A percentile compares a stretch with the other conserved stretches of the same genome.
phyloP scores from a whole-genome alignment of 2,329 filamentous ascomycete species.

The Aureobasidium sp. region DNA sequence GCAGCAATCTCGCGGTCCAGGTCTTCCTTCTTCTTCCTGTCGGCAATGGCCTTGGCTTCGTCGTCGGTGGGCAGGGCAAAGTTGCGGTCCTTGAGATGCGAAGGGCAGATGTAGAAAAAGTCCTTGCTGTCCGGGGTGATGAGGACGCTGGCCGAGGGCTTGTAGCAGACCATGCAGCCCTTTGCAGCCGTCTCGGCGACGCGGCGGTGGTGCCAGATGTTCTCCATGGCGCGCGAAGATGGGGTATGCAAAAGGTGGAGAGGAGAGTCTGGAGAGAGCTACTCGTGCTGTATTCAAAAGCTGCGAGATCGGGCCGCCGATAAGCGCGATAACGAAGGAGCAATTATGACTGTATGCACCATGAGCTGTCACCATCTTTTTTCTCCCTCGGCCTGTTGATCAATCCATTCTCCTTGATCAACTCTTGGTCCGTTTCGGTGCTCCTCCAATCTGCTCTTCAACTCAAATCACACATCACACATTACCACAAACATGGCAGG shows the following conservation, averaged over 20 bases:
- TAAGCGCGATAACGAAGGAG: slow-evolving; percentile 16
- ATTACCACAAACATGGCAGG: slow-evolving; percentile 9
- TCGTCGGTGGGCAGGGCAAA: slow-evolving; percentile 70
- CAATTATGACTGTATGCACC: slow-evolving; percentile 4
- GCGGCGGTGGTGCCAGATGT: slow-evolving; percentile 76
- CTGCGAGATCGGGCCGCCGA: slow-evolving; percentile 1
- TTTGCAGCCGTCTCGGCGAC: slow-evolving; percentile 80
- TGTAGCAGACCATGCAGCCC: slow-evolving; percentile 86
- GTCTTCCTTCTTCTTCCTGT: slow-evolving; percentile 47
- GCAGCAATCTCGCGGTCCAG: slow-evolving; percentile 42
- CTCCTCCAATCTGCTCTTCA: neutral
- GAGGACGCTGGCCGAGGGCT: slow-evolving; percentile 76
- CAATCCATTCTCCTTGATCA: neutral
- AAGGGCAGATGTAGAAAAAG: slow-evolving; percentile 75
- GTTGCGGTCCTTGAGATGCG: slow-evolving; percentile 72
- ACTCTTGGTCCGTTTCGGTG: neutral
- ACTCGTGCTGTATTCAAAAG: neutral
- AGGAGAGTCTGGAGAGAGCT: neutral
- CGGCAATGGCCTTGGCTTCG: slow-evolving; percentile 54
- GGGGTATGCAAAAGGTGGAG: neutral
- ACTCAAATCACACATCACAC: neutral
- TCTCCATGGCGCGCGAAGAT: slow-evolving; percentile 35
- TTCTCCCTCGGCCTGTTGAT: neutral
- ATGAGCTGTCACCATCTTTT: neutral
- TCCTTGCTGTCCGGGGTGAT: slow-evolving; percentile 89